Evolutionary conservation across 176 grass and related monocot genomes (phyloP).

Genomic region (barley (Hordeum vulgare)): DNA sequence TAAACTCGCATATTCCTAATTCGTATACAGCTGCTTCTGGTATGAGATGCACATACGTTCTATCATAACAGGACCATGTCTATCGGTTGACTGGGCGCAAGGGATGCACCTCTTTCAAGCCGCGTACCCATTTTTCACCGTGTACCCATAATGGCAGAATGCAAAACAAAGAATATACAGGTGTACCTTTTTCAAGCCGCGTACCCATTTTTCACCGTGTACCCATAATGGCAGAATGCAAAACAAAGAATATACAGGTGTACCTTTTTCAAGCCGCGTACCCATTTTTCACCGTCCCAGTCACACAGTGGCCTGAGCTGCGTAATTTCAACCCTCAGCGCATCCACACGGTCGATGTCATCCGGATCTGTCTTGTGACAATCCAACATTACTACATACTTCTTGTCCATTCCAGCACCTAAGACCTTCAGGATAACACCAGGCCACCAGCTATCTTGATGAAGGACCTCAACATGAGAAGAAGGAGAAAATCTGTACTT

Average conservation of each 20-base stretch:
- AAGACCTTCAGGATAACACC: constrained; percentile 17
- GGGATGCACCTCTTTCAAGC: no score
- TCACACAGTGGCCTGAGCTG: constrained; percentile 11
- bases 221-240: neutral
- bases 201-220: constrained; percentile 22
- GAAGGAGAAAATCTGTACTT: constrained; percentile 26
- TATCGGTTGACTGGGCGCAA: neutral
- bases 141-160: neutral
- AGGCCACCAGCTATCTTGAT: constrained; percentile 33
- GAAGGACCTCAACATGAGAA: constrained; percentile 18
- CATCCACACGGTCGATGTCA: neutral
- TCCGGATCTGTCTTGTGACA: neutral
- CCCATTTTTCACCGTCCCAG: constrained; percentile 27
- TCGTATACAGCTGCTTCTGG: neutral
- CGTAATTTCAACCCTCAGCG: constrained; percentile 26
- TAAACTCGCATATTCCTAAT: neutral
- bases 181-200: neutral
- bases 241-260: neutral
- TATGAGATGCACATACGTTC: neutral
- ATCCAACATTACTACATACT: constrained; percentile 22
- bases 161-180: neutral
- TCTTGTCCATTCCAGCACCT: neutral
- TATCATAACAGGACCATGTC: neutral
- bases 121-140: no score
- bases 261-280: neutral